A percentile compares a stretch with the other conserved stretches of the same genome.
Conservation (phyloP, 1,139 yeast genomes). For the Protomyces pachydermus region DNA sequence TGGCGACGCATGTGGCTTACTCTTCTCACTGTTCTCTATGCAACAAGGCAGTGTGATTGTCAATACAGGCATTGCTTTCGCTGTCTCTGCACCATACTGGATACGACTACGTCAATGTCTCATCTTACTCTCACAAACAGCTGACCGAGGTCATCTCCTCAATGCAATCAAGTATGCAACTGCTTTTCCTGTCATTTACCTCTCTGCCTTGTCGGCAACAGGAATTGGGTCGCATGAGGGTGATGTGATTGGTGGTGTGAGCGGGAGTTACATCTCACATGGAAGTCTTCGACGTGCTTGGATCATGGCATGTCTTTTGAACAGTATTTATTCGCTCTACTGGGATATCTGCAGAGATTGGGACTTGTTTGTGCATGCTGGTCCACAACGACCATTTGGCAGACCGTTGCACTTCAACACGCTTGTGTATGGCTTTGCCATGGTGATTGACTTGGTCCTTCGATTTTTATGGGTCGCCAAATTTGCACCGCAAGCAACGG, state of each 20-base stretch:
- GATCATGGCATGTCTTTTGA: slow-evolving; percentile 53
- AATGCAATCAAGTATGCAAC: slow-evolving; percentile 72
- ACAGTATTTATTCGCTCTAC: slow-evolving; percentile 68
- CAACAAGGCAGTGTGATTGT: slow-evolving; percentile 29
- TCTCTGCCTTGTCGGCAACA: slow-evolving; percentile 37
- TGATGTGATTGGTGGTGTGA: slow-evolving; percentile 22
- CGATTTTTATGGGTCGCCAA: slow-evolving; percentile 67
- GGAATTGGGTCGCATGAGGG: slow-evolving; percentile 25
- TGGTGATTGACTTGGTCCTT: slow-evolving; percentile 1
- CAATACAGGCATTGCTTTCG: slow-evolving; percentile 46
- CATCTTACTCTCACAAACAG: slow-evolving; percentile 51
- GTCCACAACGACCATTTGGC: background rate
- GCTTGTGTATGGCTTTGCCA: background rate
- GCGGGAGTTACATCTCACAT: slow-evolving; percentile 19
- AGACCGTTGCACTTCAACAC: background rate
- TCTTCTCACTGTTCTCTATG: slow-evolving; percentile 34
- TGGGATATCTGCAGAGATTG: slow-evolving; percentile 93
- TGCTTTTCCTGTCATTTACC: slow-evolving; percentile 58
- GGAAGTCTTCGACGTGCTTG: slow-evolving; percentile 38
- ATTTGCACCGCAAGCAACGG: slow-evolving; percentile 36
- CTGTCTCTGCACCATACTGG: slow-evolving; percentile 57
- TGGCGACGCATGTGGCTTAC: slow-evolving; percentile 53
- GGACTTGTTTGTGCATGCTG: slow-evolving; percentile 47
- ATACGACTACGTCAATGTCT: slow-evolving; percentile 79
- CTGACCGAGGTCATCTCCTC: slow-evolving; percentile 52